Conservation (phyloP, 192 early-diverging fungal genomes). For the Coemansia sp. region DNA sequence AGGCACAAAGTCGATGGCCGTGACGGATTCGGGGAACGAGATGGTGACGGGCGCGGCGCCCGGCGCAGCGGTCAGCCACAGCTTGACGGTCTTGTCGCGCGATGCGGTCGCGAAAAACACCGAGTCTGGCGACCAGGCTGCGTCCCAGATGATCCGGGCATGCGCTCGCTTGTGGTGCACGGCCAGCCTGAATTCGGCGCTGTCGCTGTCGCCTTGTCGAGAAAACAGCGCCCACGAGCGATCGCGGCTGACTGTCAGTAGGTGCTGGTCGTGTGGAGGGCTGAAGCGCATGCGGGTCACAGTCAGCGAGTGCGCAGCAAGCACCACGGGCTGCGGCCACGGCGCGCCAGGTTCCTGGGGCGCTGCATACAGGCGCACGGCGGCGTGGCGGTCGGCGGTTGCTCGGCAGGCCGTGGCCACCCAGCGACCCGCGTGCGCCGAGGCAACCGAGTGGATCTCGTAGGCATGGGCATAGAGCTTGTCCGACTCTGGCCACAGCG, state of each 20-base stretch:
- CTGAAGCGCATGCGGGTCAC: slow-evolving; percentile 83
- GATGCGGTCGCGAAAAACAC: slow-evolving; percentile 83
- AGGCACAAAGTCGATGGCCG: slow-evolving; percentile 76
- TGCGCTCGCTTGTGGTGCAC: slow-evolving; percentile 57
- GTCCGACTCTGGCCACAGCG: slow-evolving; percentile 94
- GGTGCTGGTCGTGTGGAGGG: slow-evolving; percentile 55
- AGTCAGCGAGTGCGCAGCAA: slow-evolving; percentile 78
- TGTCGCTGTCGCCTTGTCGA: slow-evolving; percentile 4
- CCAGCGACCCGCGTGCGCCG: slow-evolving; percentile 62
- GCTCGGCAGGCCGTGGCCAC: slow-evolving; percentile 64
- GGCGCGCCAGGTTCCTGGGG: slow-evolving; percentile 4
- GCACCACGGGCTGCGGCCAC: slow-evolving; percentile 52
- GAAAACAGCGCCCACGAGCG: slow-evolving; percentile 83
- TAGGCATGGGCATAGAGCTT: slow-evolving; percentile 98
- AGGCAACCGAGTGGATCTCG: slow-evolving; percentile 80
- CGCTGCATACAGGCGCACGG: slow-evolving; percentile 34
- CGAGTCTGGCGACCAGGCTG: slow-evolving; percentile 76
- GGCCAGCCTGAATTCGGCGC: slow-evolving; percentile 1
- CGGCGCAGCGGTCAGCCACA: slow-evolving; percentile 58
- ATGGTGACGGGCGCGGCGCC: slow-evolving; percentile 55
- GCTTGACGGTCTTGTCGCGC: slow-evolving; percentile 86
- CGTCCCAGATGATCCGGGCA: slow-evolving; percentile 91
- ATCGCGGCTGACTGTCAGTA: slow-evolving; percentile 84
- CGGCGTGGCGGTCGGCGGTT: slow-evolving; percentile 26
- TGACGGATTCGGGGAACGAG: slow-evolving; percentile 77